Evolutionary conservation across 371 early-diverging fungal genomes (phyloP).

Genomic region (Smittium mucronatum): DNA sequence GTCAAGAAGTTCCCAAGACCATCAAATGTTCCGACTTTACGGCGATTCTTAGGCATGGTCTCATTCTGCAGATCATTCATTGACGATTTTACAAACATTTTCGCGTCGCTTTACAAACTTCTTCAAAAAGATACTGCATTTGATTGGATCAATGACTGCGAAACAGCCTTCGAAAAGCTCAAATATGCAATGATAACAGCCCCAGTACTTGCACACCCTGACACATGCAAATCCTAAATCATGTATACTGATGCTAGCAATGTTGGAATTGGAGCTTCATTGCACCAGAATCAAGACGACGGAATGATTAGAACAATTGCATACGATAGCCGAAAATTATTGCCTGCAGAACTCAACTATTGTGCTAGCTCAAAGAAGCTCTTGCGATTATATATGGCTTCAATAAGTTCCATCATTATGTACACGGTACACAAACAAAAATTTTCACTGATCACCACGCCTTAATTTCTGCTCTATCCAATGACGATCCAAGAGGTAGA

Average conservation of each 20-base stretch:
- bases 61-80: constrained; percentile 29
- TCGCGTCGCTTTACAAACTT: constrained; percentile 18
- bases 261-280: constrained; percentile 10
- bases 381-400: constrained; percentile 4
- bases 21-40: constrained; percentile 5
- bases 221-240: constrained; percentile 14
- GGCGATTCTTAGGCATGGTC: constrained; percentile 28
- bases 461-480: neutral
- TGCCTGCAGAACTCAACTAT: neutral
- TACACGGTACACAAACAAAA: neutral
- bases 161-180: neutral
- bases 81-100: constrained; percentile 16
- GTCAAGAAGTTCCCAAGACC: too few relatives aligned
- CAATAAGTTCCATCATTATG: constrained; percentile 1
- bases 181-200: neutral
- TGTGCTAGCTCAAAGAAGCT: constrained; percentile 1
- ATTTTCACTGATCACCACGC: neutral
- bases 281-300: constrained; percentile 7
- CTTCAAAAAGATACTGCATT: constrained; percentile 4
- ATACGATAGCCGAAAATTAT: constrained; percentile 1
- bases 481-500: neutral
- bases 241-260: constrained; percentile 40
- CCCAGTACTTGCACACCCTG: constrained; percentile 10
- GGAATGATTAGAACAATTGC: neutral
- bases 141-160: neutral